phyloP scores from a whole-genome alignment of 2,329 filamentous ascomycete genomes.

The Colletotrichum truncatum region DNA sequence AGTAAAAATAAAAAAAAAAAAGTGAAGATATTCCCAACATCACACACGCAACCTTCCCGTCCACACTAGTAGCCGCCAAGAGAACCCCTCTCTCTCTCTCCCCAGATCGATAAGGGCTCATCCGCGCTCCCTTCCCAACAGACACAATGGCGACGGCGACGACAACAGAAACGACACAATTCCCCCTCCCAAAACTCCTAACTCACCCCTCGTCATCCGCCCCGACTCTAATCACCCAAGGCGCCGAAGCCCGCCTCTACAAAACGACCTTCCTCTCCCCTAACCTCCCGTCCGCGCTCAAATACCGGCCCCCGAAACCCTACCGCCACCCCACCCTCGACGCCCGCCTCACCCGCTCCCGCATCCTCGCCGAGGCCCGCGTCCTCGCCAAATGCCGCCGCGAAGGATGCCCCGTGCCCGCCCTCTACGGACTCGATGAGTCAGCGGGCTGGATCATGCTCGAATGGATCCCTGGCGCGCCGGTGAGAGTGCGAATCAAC shows the following conservation, averaged over 20 bases:
- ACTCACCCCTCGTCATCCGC: conserved; percentile 66
- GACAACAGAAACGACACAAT: conserved; percentile 30
- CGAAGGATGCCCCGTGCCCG: conserved; percentile 85
- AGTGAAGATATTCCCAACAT: conserved; percentile 28
- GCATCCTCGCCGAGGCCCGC: conserved; percentile 88
- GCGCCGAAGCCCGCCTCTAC: conserved; percentile 95
- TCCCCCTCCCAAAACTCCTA: conserved; percentile 72
- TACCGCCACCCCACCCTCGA: conserved; percentile 94
- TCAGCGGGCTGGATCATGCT: conserved; percentile 78
- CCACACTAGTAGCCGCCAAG: too few species aligned
- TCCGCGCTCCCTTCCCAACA: not conserved
- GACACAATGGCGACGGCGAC: not conserved
- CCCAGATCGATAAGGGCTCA: too few species aligned
- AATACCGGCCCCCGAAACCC: conserved; percentile 89
- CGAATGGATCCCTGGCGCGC: conserved; percentile 83
- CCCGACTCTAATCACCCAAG: conserved; percentile 84
- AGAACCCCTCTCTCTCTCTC: not conserved
- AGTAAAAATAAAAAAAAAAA: conserved; percentile 17
- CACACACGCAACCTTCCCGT: not conserved
- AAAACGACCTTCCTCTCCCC: conserved; percentile 81
- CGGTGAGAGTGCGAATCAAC: conserved; percentile 76
- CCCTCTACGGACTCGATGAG: conserved; percentile 76
- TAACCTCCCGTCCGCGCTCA: conserved; percentile 78
- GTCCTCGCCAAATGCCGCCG: conserved; percentile 81
- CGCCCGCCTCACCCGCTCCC: conserved; percentile 83